Percentiles rank a stretch among this genome's conserved stretches.
Conservation (phyloP, 177 flowering plant genomes). For the Vitis hybrid region DNA sequence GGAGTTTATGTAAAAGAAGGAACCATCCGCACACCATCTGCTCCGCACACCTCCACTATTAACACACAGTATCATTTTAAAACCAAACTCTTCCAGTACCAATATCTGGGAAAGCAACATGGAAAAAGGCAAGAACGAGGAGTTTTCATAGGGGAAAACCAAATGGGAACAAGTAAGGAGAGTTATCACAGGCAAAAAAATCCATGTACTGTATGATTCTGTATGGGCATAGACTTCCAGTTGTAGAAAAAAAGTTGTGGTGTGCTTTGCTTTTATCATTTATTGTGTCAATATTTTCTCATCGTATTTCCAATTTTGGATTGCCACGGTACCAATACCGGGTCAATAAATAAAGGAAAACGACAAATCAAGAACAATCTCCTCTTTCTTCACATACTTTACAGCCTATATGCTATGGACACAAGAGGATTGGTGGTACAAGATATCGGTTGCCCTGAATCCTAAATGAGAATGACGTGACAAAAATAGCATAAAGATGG, state of each 20-base stretch:
- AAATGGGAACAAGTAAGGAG: too few species aligned
- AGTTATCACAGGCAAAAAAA: neutral
- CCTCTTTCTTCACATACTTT: neutral
- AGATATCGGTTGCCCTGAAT: neutral
- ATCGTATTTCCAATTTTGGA: neutral
- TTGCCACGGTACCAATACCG: neutral
- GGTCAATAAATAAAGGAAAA: neutral
- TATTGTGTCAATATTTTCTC: neutral
- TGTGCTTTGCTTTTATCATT: neutral
- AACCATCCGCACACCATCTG: too few species aligned
- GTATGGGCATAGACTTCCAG: neutral
- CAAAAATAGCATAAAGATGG: conserved; percentile 1
- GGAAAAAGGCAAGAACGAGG: too few species aligned
- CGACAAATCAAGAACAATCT: neutral
- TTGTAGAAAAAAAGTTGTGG: neutral
- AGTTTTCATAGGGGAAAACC: too few species aligned
- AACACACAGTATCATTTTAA: too few species aligned
- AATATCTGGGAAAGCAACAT: too few species aligned
- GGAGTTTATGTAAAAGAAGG: too few species aligned
- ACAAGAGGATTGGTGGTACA: neutral
- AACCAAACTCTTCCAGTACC: too few species aligned
- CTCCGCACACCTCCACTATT: too few species aligned
- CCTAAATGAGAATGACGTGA: neutral
- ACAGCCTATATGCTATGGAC: neutral
- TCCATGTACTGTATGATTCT: neutral